Base-by-base conservation (phyloP, 2,329 filamentous ascomycete genomes). In the Diplocarpon rosae region DNA sequence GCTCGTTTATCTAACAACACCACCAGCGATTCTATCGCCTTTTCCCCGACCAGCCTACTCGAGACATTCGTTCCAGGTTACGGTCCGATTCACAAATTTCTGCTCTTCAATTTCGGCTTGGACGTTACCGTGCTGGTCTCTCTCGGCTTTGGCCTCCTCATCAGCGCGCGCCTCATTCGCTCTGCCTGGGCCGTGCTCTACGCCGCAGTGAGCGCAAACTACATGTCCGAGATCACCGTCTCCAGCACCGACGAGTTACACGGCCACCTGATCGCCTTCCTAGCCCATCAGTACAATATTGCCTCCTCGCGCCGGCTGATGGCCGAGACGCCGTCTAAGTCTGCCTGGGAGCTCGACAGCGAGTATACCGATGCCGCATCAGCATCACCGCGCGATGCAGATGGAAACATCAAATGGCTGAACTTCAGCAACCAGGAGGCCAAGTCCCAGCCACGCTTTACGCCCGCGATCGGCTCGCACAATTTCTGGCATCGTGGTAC, bases 361-460 rank as follows among this genome's bases (percentile, higher is more conserved):
- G 55, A 58, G 34, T 71, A 77, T 42, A 67, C 69, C 30, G 67
- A 71, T 46, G 58, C 65, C 2, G 65, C 68, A 7, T 24, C 7
- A 10, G 65, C 67, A 27, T 66, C 66, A 12, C 65, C 65, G 12
- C 65, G 61, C 24, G 61, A 63, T 47, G 61, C 62, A 40, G 62
- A 61, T 34, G 63, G 62, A 8, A 55, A 55, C 31, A 55, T 64
- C 60, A 43, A 58, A 54, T 76, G 72, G 52, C 69, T 77, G 39
- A 79, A 79, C 57, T 78, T 78, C 59, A 73, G 74, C 3, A 74
- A 71, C 49, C 71, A 76, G 48, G 71, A 74, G 49, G 70, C 72
- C 10, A 69, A 69, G 58, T 65, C 67, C 30, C 66, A 66, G 8
- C 72, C 73, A 1, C 66, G 70, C 29, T 78, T 70, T 50, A 67